These are phyloP conservation scores for Lepidium aucheri DNA, from an alignment of 345 rosid genomes.

Conservation along the genomic window DNA sequence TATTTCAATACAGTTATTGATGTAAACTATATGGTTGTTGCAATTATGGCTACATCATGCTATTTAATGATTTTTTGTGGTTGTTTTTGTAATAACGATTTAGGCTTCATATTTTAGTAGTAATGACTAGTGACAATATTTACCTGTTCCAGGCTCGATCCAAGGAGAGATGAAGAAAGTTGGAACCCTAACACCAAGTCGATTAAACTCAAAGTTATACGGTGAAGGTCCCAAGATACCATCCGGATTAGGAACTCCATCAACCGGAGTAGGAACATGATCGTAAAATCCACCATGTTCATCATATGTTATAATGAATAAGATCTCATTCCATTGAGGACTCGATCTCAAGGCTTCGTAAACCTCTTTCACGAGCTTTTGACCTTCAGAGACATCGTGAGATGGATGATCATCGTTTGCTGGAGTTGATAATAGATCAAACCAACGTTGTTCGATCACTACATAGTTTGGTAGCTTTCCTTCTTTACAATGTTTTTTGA, in stretches of 20 bases:
- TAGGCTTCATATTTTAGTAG: no score
- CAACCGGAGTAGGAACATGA: conserved; percentile 43
- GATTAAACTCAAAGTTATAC: conserved; percentile 41
- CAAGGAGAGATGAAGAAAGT: conserved; percentile 47
- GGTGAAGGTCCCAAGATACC: conserved; percentile 41
- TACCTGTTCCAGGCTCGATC: conserved; percentile 49
- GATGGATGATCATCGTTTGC: conserved; percentile 53
- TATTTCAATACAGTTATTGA: no score
- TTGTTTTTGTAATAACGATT: no score
- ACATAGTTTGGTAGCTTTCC: conserved; percentile 49
- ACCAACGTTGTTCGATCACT: conserved; percentile 41
- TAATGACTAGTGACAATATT: no score
- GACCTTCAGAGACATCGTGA: conserved; percentile 50
- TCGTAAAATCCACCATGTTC: conserved; percentile 61
- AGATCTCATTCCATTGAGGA: conserved; percentile 50
- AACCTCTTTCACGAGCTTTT: conserved; percentile 43
- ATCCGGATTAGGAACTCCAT: conserved; percentile 46
- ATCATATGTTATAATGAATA: conserved; percentile 39
- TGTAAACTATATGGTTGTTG: no score
- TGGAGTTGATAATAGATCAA: conserved; percentile 28
- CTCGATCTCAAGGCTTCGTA: conserved; percentile 46
- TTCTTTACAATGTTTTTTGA: conserved; percentile 38
- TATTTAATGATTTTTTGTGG: no score
- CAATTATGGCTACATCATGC: no score
- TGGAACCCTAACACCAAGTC: conserved; percentile 58